Percentiles rank a stretch among this genome's conserved stretches.
These are phyloP conservation scores for Fusarium pseudograminearum DNA, from an alignment of 2,329 filamentous ascomycete species.

Conservation along the genomic window DNA sequence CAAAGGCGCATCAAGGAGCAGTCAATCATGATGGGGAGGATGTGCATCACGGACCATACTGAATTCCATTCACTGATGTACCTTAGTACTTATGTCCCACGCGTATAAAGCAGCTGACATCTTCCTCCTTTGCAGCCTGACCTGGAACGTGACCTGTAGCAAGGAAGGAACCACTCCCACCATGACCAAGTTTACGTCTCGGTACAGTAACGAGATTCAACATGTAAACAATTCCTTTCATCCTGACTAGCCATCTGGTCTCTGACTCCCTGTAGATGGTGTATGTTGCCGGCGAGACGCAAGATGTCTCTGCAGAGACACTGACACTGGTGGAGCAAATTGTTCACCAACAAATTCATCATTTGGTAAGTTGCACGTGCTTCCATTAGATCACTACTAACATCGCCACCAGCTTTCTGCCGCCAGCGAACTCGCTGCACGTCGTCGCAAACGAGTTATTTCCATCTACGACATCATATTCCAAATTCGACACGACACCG, in stretches of 20 bases:
- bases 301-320: conserved; percentile 75
- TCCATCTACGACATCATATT: conserved; percentile 93
- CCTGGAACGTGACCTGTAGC: not conserved
- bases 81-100: too few relatives aligned
- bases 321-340: conserved; percentile 96
- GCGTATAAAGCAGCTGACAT: not conserved
- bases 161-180: not conserved
- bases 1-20: not conserved
- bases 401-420: conserved; percentile 72
- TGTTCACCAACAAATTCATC: conserved; percentile 92
- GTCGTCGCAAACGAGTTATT: conserved; percentile 89
- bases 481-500: conserved; percentile 92
- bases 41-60: not conserved
- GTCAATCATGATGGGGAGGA: not conserved
- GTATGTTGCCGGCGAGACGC: conserved; percentile 35
- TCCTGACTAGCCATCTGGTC: fast-evolving
- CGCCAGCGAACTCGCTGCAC: conserved; percentile 88
- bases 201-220: conserved; percentile 24
- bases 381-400: not conserved
- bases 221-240: not conserved
- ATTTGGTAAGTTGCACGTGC: conserved; percentile 71
- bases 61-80: not conserved
- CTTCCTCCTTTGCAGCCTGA: not conserved
- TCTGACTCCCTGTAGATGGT: conserved; percentile 27
- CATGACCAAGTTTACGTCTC: conserved; percentile 3